Evolutionary conservation across 2,329 filamentous ascomycete genomes (phyloP).

Genomic region (Fonsecaea erecta): DNA sequence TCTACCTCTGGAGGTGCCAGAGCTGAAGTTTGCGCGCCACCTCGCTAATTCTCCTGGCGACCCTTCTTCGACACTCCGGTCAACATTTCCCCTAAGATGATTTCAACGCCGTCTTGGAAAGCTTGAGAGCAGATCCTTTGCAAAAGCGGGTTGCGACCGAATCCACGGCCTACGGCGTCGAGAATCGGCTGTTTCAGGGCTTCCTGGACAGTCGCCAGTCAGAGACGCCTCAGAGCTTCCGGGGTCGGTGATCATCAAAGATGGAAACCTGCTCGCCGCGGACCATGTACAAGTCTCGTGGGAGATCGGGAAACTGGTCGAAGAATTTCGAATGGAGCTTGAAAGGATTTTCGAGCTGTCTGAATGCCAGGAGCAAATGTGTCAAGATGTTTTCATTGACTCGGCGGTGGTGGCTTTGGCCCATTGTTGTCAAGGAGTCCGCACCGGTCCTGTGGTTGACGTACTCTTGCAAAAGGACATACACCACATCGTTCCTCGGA

Average conservation of each 20-base stretch:
- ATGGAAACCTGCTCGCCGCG: constrained; percentile 1
- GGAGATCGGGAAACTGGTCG: constrained; percentile 3
- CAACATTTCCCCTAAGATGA: too few species aligned
- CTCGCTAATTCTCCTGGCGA: too few species aligned
- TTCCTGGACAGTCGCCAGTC: too few species aligned
- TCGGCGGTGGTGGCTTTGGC: neutral
- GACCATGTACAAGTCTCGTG: constrained; percentile 6
- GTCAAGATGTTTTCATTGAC: constrained; percentile 6
- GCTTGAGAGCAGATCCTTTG: too few species aligned
- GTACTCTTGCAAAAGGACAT: constrained; percentile 2
- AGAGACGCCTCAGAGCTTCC: neutral
- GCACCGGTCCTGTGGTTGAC: neutral
- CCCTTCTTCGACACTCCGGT: too few species aligned
- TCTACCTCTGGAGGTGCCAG: too few species aligned
- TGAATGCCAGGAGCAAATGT: constrained; percentile 1
- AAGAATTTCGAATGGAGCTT: constrained; percentile 4
- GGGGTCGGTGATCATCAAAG: neutral
- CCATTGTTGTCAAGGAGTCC: neutral
- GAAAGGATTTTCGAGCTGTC: constrained; percentile 7
- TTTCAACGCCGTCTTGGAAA: too few species aligned
- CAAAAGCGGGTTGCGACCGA: too few species aligned
- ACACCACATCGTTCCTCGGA: neutral
- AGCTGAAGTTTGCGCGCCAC: too few species aligned
- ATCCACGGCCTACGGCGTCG: too few species aligned
- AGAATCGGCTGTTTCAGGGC: too few species aligned